Percentiles rank a stretch among this genome's conserved stretches.
Conservation (phyloP, 345 rosid species). For the Brassica rapa region DNA sequence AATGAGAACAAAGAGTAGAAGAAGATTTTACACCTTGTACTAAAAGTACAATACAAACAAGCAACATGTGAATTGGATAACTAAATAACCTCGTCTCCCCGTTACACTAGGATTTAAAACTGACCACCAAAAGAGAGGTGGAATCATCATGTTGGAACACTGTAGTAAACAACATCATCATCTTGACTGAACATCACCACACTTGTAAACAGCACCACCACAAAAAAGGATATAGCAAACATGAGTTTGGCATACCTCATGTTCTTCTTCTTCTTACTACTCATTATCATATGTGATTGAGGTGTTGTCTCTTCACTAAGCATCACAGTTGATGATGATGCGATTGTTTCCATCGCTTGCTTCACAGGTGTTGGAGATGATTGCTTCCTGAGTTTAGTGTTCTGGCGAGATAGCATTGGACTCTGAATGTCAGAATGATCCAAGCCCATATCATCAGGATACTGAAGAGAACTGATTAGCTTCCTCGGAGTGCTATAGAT, state of each 20-base stretch:
- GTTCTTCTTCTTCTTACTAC: conserved; percentile 38
- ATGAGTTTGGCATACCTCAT: conserved; percentile 39
- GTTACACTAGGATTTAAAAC: conserved; percentile 19
- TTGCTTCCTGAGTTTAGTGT: conserved; percentile 40
- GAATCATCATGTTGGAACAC: conserved; percentile 56
- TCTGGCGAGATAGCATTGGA: conserved; percentile 45
- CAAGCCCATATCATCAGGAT: conserved; percentile 50
- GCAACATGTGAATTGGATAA: conserved; percentile 20
- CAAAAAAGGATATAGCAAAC: conserved; percentile 42
- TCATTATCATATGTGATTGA: conserved; percentile 15
- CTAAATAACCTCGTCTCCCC: conserved; percentile 18
- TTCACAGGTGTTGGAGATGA: conserved; percentile 23
- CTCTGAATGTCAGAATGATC: conserved; percentile 53
- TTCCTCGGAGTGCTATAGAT: conserved; percentile 83
- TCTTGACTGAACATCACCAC: conserved; percentile 31
- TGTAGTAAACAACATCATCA: conserved; percentile 44
- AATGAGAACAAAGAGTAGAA: conserved; percentile 12
- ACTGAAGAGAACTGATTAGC: conserved; percentile 78
- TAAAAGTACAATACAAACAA: conserved; percentile 21
- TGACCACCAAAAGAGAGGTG: not conserved
- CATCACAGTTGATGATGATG: conserved; percentile 44
- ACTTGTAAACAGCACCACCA: conserved; percentile 45
- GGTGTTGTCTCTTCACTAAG: conserved; percentile 27
- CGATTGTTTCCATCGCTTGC: conserved; percentile 56
- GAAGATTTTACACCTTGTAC: conserved; percentile 7